Conservation (phyloP, 2,329 filamentous ascomycete genomes). For the Talaromyces sp. region DNA sequence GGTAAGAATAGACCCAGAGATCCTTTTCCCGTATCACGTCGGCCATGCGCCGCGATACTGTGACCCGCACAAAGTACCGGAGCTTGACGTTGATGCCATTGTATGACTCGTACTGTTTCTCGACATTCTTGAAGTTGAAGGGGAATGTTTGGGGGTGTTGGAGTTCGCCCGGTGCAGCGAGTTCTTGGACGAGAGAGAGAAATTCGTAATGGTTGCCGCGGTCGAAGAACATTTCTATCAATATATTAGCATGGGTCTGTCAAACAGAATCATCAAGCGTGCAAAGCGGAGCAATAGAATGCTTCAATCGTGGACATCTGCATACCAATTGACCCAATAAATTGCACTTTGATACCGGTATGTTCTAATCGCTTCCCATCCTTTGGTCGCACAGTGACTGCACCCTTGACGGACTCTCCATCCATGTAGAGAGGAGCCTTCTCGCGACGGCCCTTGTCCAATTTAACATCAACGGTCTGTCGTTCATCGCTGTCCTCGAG, state of each 20-base stretch:
- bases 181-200: conserved; percentile 91
- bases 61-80: conserved; percentile 96
- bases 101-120: conserved; percentile 99
- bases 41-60: conserved; percentile 92
- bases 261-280: background rate
- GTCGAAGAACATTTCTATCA: conserved; percentile 97
- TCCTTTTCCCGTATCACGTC: conserved; percentile 99
- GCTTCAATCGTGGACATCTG: background rate
- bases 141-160: conserved; percentile 98
- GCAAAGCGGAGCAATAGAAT: background rate
- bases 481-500: conserved; percentile 93
- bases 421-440: conserved; percentile 97
- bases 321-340: conserved; percentile 94
- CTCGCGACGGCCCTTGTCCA: conserved; percentile 95
- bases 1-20: conserved; percentile 98
- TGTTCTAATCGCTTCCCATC: conserved; percentile 97
- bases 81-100: conserved; percentile 99
- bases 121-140: conserved; percentile 99
- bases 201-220: conserved; percentile 99
- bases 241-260: background rate
- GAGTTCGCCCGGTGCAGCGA: conserved; percentile 93
- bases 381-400: conserved; percentile 91
- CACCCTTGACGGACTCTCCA: conserved; percentile 95
- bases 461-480: conserved; percentile 93
- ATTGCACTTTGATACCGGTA: conserved; percentile 98